Evolutionary conservation across 202 grass and related monocot species (phyloP).

Genomic region (Setaria italica): DNA sequence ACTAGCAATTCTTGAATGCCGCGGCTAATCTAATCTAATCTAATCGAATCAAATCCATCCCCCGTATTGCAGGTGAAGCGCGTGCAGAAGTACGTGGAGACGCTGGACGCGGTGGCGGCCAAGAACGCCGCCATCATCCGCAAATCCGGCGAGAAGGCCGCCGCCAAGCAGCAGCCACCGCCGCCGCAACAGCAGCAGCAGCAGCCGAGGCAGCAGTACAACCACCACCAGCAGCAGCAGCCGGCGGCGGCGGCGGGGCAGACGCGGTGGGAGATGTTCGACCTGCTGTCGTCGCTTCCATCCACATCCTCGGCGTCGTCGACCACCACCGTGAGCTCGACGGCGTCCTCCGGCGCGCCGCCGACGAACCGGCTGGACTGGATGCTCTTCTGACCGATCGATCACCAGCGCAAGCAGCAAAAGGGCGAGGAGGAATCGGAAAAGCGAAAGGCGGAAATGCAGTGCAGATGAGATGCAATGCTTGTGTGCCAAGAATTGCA

Average conservation of each 20-base stretch:
- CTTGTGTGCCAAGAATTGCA: conserved; percentile 60
- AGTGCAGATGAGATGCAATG: conserved; percentile 10
- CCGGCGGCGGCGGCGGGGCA: conserved; percentile 12
- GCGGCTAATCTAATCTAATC: neutral
- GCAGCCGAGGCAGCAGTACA: conserved; percentile 24
- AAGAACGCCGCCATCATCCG: conserved; percentile 62
- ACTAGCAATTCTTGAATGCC: neutral
- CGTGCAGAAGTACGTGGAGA: conserved; percentile 87
- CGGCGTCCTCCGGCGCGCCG: conserved; percentile 59
- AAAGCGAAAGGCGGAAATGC: neutral
- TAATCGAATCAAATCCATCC: neutral
- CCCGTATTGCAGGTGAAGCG: conserved; percentile 71
- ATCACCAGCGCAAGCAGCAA: neutral
- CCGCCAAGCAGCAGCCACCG: conserved; percentile 5
- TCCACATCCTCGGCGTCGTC: conserved; percentile 68
- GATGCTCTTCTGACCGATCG: conserved; percentile 49
- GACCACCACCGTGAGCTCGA: conserved; percentile 66
- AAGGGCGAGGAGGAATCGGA: neutral
- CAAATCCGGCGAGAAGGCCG: conserved; percentile 41
- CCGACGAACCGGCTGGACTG: conserved; percentile 64
- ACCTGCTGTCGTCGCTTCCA: conserved; percentile 75
- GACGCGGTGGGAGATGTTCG: conserved; percentile 74
- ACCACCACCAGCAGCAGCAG: conserved; percentile 29
- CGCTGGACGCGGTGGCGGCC: conserved; percentile 67
- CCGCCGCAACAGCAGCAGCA: conserved; percentile 31